phyloP scores from a whole-genome alignment of 371 early-diverging fungal species.

The Funneliformis caledonium region DNA sequence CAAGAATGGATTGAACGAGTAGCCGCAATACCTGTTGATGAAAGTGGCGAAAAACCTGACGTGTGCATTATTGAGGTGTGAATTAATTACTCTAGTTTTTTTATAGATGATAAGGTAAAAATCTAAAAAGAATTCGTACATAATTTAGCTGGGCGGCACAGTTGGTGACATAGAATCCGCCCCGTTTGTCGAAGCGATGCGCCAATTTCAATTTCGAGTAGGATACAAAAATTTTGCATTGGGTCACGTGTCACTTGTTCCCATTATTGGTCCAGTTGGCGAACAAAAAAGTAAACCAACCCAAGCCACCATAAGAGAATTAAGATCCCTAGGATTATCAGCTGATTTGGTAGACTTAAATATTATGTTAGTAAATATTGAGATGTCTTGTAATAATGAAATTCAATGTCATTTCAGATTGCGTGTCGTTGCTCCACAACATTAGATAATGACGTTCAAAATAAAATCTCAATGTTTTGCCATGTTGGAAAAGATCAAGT shows the following conservation, averaged over 20 bases:
- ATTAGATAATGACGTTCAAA: slow-evolving; percentile 79
- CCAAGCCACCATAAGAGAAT: slow-evolving; percentile 93
- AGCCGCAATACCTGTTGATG: slow-evolving; percentile 83
- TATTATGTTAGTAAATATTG: not conserved
- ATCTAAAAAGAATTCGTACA: not conserved
- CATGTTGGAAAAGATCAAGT: slow-evolving; percentile 93
- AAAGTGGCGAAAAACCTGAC: slow-evolving; percentile 88
- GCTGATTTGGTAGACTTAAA: slow-evolving; percentile 80
- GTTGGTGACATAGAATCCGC: slow-evolving; percentile 99
- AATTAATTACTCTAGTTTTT: not conserved
- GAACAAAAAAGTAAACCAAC: slow-evolving; percentile 99
- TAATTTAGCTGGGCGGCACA: slow-evolving; percentile 89
- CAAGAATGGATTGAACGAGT: slow-evolving; percentile 98
- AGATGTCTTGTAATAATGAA: not conserved
- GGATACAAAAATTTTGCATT: slow-evolving; percentile 97
- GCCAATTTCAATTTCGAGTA: slow-evolving; percentile 98
- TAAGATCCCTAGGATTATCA: slow-evolving; percentile 94
- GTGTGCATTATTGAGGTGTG: slow-evolving; percentile 95
- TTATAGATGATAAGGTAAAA: not conserved
- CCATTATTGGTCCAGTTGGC: slow-evolving; percentile 95
- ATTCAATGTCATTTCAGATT: slow-evolving; percentile 54
- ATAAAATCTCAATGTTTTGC: slow-evolving; percentile 98
- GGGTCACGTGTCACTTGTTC: slow-evolving; percentile 97
- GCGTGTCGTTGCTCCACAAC: slow-evolving; percentile 92
- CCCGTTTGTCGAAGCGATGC: slow-evolving; percentile 98